A percentile compares a stretch with the other conserved stretches of the same genome.
Conservation (phyloP, 78 protist genomes). For the slime mould (Dictyostelium discoideum) region DNA sequence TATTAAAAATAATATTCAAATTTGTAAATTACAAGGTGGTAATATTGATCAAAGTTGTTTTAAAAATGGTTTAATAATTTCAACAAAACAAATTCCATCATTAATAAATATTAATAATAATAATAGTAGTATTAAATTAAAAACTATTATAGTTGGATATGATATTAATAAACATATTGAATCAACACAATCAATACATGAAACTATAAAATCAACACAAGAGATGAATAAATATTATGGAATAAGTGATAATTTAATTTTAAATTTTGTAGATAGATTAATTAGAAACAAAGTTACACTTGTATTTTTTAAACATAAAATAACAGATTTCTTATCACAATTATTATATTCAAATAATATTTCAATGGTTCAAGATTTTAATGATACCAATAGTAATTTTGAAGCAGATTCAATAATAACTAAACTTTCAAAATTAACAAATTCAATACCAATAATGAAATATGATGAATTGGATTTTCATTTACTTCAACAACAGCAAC, state of each 20-base stretch:
- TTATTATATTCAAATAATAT: constrained; percentile 17
- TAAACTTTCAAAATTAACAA: constrained; percentile 5
- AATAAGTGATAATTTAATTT: background rate
- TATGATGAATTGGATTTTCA: constrained; percentile 25
- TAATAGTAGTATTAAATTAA: background rate
- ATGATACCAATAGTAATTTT: background rate
- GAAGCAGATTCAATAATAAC: background rate
- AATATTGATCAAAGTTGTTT: constrained; percentile 42
- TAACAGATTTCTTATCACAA: constrained; percentile 41
- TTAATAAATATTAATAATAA: background rate
- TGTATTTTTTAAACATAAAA: constrained; percentile 33
- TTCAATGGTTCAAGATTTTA: constrained; percentile 13
- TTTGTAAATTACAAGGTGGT: constrained; percentile 16
- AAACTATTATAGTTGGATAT: background rate
- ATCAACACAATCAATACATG: background rate
- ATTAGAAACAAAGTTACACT: background rate
- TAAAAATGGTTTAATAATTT: constrained; percentile 13
- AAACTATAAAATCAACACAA: background rate
- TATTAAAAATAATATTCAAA: constrained; percentile 15
- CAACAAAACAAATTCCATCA: background rate
- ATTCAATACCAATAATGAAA: background rate
- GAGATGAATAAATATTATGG: background rate
- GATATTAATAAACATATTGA: background rate
- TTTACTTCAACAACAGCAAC: background rate
- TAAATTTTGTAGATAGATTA: background rate